Evolutionary conservation across 768 basidiomycete species (phyloP).

Genomic region (Panaeolus cyanescens): DNA sequence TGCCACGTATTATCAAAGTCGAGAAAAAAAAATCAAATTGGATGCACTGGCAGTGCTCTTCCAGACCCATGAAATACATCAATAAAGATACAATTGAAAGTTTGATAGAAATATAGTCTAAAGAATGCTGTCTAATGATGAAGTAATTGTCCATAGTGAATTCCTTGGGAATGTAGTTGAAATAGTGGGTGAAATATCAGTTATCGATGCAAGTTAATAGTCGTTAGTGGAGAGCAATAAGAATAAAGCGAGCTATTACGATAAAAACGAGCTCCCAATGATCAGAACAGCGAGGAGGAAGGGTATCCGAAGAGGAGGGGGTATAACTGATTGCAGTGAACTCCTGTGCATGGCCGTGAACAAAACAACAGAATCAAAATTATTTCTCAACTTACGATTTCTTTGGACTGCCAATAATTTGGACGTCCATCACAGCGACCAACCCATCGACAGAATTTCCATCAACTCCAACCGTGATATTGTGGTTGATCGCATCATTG

Average conservation of each 20-base stretch:
- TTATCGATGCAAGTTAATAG: background rate
- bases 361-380: background rate
- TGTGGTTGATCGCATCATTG: constrained; percentile 72
- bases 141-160: too few relatives aligned
- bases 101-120: too few relatives aligned
- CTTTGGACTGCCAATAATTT: constrained; percentile 46
- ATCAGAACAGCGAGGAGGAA: constrained; percentile 5
- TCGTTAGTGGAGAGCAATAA: background rate
- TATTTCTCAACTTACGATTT: constrained; percentile 29
- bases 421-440: constrained; percentile 76
- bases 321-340: background rate
- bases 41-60: too few relatives aligned
- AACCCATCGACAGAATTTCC: constrained; percentile 78
- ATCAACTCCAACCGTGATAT: constrained; percentile 49
- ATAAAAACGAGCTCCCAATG: background rate
- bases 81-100: too few relatives aligned
- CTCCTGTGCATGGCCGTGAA: background rate
- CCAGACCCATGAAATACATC: too few relatives aligned
- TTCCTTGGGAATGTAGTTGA: background rate
- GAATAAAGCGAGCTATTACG: background rate
- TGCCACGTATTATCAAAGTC: too few relatives aligned
- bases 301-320: constrained; percentile 1
- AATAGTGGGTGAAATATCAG: constrained; percentile 1
- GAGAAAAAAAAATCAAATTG: too few relatives aligned
- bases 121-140: constrained; percentile 5